Conservation (phyloP, 768 basidiomycete genomes). For the Auricularia sp. region DNA sequence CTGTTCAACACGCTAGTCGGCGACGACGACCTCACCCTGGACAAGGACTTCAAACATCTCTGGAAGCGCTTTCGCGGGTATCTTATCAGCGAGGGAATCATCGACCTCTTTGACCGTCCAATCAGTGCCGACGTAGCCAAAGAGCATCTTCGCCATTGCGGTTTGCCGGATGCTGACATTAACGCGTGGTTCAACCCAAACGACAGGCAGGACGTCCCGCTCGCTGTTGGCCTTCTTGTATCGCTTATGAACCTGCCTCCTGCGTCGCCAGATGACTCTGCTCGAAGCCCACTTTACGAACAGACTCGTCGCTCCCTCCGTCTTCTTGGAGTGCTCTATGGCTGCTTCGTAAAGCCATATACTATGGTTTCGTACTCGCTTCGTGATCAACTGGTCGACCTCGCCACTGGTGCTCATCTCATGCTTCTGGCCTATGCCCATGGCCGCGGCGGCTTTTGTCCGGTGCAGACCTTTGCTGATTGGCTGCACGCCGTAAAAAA, state of each 20-base stretch:
- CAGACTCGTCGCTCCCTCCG: slow-evolving; percentile 15
- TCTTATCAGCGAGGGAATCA: slow-evolving; percentile 16
- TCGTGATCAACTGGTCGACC: slow-evolving; percentile 22
- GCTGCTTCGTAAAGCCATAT: slow-evolving; percentile 21
- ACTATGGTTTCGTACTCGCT: slow-evolving; percentile 20
- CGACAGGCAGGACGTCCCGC: slow-evolving; percentile 24
- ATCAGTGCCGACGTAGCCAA: slow-evolving; percentile 16
- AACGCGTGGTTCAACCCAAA: slow-evolving; percentile 19
- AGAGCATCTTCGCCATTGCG: slow-evolving; percentile 14
- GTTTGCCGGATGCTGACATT: slow-evolving; percentile 6
- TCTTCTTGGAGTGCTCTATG: slow-evolving; percentile 14
- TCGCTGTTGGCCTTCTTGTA: slow-evolving; percentile 17
- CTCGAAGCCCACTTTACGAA: not conserved
- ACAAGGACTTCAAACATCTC: slow-evolving; percentile 28
- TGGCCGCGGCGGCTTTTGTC: slow-evolving; percentile 16
- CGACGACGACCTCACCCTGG: slow-evolving; percentile 23
- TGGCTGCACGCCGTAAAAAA: slow-evolving; percentile 31
- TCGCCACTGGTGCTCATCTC: slow-evolving; percentile 25
- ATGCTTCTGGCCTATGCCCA: slow-evolving; percentile 11
- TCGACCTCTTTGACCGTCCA: slow-evolving; percentile 14
- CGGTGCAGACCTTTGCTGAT: slow-evolving; percentile 20
- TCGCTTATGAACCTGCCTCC: slow-evolving; percentile 18
- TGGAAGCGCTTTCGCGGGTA: slow-evolving; percentile 23
- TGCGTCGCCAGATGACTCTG: not conserved
- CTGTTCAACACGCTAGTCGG: slow-evolving; percentile 24